Conservation (phyloP, 2,329 filamentous ascomycete species). For the Helotiales sp. region DNA sequence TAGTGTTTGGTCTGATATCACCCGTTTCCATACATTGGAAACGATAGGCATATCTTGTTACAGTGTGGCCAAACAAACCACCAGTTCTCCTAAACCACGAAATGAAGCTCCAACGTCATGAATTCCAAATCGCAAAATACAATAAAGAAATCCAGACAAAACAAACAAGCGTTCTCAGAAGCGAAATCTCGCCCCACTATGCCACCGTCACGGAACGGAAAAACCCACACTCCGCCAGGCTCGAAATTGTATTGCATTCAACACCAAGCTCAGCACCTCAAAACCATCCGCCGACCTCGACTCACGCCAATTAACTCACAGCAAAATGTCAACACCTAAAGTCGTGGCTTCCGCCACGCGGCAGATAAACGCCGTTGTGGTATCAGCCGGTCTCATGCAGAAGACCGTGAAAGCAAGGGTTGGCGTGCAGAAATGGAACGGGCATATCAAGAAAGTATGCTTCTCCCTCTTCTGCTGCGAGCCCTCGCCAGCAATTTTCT, state of each 20-base stretch:
- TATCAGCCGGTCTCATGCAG: slow-evolving; percentile 77
- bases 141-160: too few species aligned
- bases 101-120: too few species aligned
- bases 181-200: too few species aligned
- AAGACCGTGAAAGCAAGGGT: slow-evolving; percentile 81
- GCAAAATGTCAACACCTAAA: slow-evolving; percentile 16
- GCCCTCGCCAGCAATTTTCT: too few species aligned
- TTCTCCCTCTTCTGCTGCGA: not conserved
- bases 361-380: slow-evolving; percentile 58
- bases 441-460: slow-evolving; percentile 71
- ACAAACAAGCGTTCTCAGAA: too few species aligned
- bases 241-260: slow-evolving; percentile 3
- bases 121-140: too few species aligned
- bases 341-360: slow-evolving; percentile 16
- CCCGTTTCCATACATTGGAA: too few species aligned
- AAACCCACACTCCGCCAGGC: not conserved
- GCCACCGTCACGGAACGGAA: not conserved
- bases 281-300: not conserved
- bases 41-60: too few species aligned
- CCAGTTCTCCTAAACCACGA: too few species aligned
- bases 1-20: too few species aligned
- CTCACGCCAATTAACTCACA: not conserved
- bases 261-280: not conserved
- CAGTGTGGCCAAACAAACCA: too few species aligned
- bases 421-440: slow-evolving; percentile 74